Percentiles rank a stretch among this genome's conserved stretches.
Conservation (phyloP, 768 basidiomycete genomes). For the Termitomyces sp. region DNA sequence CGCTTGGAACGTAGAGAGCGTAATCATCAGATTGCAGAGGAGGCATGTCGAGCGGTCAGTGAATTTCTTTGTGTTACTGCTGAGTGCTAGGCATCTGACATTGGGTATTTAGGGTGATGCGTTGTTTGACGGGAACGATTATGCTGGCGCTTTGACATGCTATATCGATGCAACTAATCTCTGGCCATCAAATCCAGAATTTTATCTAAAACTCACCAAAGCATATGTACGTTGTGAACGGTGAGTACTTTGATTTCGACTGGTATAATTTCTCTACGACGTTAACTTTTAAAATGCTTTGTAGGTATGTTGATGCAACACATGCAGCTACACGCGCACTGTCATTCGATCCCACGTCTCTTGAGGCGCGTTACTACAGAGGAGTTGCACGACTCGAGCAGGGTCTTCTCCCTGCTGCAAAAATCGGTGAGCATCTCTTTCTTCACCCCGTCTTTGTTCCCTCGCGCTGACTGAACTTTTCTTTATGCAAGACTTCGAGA, state of each 20-base stretch:
- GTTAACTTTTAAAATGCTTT: background rate
- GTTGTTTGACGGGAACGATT: slow-evolving; percentile 26
- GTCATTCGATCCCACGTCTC: slow-evolving; percentile 18
- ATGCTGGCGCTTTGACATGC: slow-evolving; percentile 26
- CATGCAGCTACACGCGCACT: slow-evolving; percentile 20
- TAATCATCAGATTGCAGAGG: slow-evolving; percentile 17
- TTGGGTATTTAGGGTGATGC: slow-evolving; percentile 27
- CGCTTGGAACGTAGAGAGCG: slow-evolving; percentile 12
- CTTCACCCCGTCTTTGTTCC: background rate
- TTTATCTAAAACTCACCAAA: slow-evolving; percentile 16
- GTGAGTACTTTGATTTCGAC: slow-evolving; percentile 8
- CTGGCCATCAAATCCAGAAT: slow-evolving; percentile 17
- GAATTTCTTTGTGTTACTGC: background rate
- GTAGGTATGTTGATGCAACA: slow-evolving; percentile 17
- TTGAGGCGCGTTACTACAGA: slow-evolving; percentile 17
- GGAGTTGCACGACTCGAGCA: slow-evolving; percentile 20
- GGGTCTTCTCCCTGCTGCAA: slow-evolving; percentile 17
- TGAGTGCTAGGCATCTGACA: background rate
- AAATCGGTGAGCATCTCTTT: slow-evolving; percentile 22
- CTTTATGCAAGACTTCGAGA: slow-evolving; percentile 28
- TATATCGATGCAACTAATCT: slow-evolving; percentile 30
- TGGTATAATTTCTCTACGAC: background rate
- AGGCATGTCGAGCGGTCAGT: slow-evolving; percentile 14
- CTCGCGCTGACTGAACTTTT: background rate
- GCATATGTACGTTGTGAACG: slow-evolving; percentile 11